Base-by-base conservation (phyloP, 441 rosid genomes). In the Viola pubescens region DNA sequence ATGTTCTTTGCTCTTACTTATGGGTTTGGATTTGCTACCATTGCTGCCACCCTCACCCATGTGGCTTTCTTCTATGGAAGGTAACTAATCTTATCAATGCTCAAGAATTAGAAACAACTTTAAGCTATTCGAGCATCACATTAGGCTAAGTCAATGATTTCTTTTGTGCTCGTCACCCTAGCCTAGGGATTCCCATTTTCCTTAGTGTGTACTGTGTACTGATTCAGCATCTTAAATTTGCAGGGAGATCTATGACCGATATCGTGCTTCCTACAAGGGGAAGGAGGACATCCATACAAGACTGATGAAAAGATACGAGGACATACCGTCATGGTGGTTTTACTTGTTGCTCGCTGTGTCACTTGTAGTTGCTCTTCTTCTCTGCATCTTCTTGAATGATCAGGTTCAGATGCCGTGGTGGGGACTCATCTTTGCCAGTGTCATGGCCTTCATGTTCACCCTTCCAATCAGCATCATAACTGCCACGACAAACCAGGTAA, bases 261-360 rank as follows among this genome's bases (percentile, higher is more conserved):
- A 76, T 57, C 70, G 60, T 41, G 89, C 89, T 69, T 85, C 97
- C 37, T 71, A 67, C 71, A 69, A 80, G 57, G 85, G 77, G 14
- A 82, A 83, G 64, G 94, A 75, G 64, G 97, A 90, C 69, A 77
- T 90, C 65, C 97, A 90, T 49, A 84, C 95, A 54, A 79, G 73
- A 73, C 48, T 90, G 62, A 90, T 85, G 97, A 85, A 67, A 73
- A 85, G 67, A 71, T 90, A 90, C 73, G 52, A 82, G 69, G 95
- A 84, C 80, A 85, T 90, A 79, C 97, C 97, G 72, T 60, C 85
- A 6, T 90, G 97, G 91, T 90, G 94, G 97, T 90, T 87, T 69
- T 67, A 83, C 67, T 37, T 74, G 16, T 48, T 90, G 79, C 83
- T 90, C 7, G 69, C 34, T 38, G 55, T 65, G 5, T 75, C 85